Conservation (phyloP, 1,284 basidiomycete species). For the Leccinum subrobustum region DNA sequence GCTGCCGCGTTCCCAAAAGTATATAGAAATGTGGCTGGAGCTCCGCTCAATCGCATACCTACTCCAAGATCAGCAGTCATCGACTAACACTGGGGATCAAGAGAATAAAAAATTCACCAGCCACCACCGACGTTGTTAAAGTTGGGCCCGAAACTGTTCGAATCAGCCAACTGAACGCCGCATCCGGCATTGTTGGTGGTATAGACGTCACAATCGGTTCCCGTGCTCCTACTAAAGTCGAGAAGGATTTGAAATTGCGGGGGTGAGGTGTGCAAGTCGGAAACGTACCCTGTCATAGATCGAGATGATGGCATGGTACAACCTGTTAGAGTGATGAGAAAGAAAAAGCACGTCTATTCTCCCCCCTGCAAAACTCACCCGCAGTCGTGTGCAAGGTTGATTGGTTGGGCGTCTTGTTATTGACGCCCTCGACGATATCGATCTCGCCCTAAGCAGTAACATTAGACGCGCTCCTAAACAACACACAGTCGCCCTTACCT, state of each 20-base stretch:
- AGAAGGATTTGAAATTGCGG: neutral
- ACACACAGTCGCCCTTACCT: neutral
- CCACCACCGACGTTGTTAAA: constrained; percentile 67
- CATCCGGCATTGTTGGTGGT: constrained; percentile 62
- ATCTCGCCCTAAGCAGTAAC: constrained; percentile 44
- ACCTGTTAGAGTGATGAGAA: constrained; percentile 31
- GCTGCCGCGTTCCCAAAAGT: constrained; percentile 27
- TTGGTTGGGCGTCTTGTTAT: constrained; percentile 53
- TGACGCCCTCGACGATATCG: constrained; percentile 71
- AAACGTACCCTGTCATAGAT: constrained; percentile 47
- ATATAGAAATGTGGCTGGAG: constrained; percentile 16
- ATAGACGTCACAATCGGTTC: constrained; percentile 56
- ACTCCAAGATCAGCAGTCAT: neutral
- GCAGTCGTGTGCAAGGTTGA: constrained; percentile 62
- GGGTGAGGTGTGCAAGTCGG: neutral
- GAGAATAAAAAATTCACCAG: constrained; percentile 34
- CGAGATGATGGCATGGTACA: constrained; percentile 59
- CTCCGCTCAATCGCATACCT: constrained; percentile 29
- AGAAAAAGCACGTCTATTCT: neutral
- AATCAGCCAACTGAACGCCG: constrained; percentile 47
- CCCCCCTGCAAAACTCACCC: constrained; percentile 10
- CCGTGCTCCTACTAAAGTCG: constrained; percentile 33
- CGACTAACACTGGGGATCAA: neutral
- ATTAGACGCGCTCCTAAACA: neutral
- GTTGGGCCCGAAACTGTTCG: constrained; percentile 53